Evolutionary conservation across 2,329 filamentous ascomycete species (phyloP), one percentile per base, ranked within the genome.

Genomic region (Sporothrix humicola): DNA sequence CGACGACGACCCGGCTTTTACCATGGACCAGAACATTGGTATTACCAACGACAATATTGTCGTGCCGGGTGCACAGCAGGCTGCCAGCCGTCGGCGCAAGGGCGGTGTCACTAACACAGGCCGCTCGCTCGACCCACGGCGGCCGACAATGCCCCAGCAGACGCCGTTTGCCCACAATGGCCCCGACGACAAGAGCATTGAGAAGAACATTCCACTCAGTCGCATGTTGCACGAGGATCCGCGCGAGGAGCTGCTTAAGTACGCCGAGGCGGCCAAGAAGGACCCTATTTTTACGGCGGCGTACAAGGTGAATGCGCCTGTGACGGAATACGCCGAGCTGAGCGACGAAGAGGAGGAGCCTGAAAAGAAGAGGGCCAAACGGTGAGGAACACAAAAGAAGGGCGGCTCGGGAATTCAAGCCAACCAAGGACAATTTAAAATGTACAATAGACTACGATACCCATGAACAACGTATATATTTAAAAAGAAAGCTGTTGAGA

Each of bases 161-260:
- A 98, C 96, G 10, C 96, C 96, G 0, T 98, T 98, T 80, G 92
- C 93, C 78, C 96, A 97, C 82, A 93, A 87, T 74, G 93, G 96
- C 79, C 95, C 95, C 0, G 95, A 98, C 81, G 93, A 95, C 81
- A 92, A 92, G 79, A 93, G 97, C 80, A 93, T 99, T 75, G 91
- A 91, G 78, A 90, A 95, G 79, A 93, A 93, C 77, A 97, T 98
- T 71, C 94, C 95, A 42, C 87, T 98, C 13, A 95, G 94, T 76
- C 91, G 90, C 76, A 97, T 99, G 93, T 87, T 97, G 66, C 95
- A 99, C 82, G 96, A 99, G 81, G 96, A 99, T 84, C 96, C 96
- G 0, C 87, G 96, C 76, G 96, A 97, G 82, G 96, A 96, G 63
- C 84, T 99, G 79, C 84, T 99, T 74, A 98, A 97, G 84, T 99